These are phyloP conservation scores for Vigna trinervia DNA, from an alignment of 306 rosid genomes.

Conservation along the genomic window DNA sequence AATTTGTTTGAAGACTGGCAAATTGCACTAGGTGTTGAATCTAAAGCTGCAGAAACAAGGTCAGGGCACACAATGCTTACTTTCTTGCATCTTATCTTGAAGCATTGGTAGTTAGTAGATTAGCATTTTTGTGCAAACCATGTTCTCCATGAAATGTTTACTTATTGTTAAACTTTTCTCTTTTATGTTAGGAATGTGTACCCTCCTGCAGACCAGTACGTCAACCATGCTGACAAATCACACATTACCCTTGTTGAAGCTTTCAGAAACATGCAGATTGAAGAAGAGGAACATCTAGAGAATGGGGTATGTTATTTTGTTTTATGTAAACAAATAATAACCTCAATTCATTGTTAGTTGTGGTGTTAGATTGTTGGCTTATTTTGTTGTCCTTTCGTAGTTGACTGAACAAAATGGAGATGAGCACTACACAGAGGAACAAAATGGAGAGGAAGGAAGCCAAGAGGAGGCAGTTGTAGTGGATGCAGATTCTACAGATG, in stretches of 20 bases:
- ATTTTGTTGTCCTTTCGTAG: slow-evolving; percentile 42
- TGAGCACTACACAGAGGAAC: slow-evolving; percentile 54
- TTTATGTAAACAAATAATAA: slow-evolving; percentile 2
- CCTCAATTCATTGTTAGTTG: slow-evolving; percentile 21
- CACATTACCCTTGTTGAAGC: slow-evolving; percentile 82
- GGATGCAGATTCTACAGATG: slow-evolving; percentile 97
- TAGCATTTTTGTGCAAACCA: slow-evolving; percentile 17
- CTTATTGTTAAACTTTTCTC: slow-evolving; percentile 30
- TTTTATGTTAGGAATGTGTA: slow-evolving; percentile 68
- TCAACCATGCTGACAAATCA: slow-evolving; percentile 66
- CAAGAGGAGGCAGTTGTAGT: slow-evolving; percentile 95
- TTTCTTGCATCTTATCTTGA: slow-evolving; percentile 26
- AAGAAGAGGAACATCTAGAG: slow-evolving; percentile 75
- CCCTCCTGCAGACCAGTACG: slow-evolving; percentile 77
- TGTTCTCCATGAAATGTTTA: slow-evolving; percentile 38
- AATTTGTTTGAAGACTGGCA: slow-evolving; percentile 98
- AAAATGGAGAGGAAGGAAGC: slow-evolving; percentile 83
- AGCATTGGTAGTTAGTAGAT: slow-evolving; percentile 7
- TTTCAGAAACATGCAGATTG: slow-evolving; percentile 77
- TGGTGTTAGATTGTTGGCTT: slow-evolving; percentile 36
- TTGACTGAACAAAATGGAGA: slow-evolving; percentile 57
- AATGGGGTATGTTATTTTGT: slow-evolving; percentile 69
- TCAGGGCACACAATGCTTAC: slow-evolving; percentile 39
- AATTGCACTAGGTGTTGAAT: slow-evolving; percentile 90
- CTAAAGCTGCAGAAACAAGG: slow-evolving; percentile 77